phyloP scores from a whole-genome alignment of 768 basidiomycete species.

The Steccherinum ochraceum region DNA sequence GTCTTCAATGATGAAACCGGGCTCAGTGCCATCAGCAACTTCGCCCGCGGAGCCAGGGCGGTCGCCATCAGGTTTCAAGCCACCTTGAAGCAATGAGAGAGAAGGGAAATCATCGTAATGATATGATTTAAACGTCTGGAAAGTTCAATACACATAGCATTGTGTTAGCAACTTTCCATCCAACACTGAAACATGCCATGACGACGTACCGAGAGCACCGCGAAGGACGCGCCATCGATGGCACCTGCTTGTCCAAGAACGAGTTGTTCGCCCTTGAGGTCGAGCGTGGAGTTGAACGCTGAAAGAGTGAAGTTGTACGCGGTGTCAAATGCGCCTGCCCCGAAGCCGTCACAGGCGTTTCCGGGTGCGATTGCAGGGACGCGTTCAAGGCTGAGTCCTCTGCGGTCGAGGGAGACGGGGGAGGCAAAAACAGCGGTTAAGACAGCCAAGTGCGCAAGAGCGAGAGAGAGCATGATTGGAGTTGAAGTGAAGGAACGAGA shows the following conservation, averaged over 20 bases:
- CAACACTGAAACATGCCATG: not conserved
- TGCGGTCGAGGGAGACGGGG: not conserved
- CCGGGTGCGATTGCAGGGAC: not conserved
- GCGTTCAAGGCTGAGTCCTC: not conserved
- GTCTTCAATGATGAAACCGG: slow-evolving; percentile 33
- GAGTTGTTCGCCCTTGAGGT: not conserved
- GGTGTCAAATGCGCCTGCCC: slow-evolving; percentile 18
- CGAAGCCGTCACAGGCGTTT: slow-evolving; percentile 18
- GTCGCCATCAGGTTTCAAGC: slow-evolving; percentile 19
- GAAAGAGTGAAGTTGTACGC: slow-evolving; percentile 38
- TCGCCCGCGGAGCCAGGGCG: slow-evolving; percentile 27
- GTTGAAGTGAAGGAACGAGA: too few species aligned
- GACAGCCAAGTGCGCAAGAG: not conserved
- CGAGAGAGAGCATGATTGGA: not conserved
- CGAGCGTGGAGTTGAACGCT: slow-evolving; percentile 32
- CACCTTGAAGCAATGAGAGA: slow-evolving; percentile 31
- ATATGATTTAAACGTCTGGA: slow-evolving; percentile 42
- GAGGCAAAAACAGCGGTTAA: not conserved
- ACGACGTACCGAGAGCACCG: slow-evolving; percentile 38
- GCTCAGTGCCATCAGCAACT: slow-evolving; percentile 23
- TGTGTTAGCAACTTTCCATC: not conserved
- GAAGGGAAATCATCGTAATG: slow-evolving; percentile 43
- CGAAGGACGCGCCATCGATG: slow-evolving; percentile 28
- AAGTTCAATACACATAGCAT: not conserved
- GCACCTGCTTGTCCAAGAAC: slow-evolving; percentile 28